These are phyloP conservation scores for Lentinus tigrinus DNA, from an alignment of 768 basidiomycete genomes.

Conservation along the genomic window DNA sequence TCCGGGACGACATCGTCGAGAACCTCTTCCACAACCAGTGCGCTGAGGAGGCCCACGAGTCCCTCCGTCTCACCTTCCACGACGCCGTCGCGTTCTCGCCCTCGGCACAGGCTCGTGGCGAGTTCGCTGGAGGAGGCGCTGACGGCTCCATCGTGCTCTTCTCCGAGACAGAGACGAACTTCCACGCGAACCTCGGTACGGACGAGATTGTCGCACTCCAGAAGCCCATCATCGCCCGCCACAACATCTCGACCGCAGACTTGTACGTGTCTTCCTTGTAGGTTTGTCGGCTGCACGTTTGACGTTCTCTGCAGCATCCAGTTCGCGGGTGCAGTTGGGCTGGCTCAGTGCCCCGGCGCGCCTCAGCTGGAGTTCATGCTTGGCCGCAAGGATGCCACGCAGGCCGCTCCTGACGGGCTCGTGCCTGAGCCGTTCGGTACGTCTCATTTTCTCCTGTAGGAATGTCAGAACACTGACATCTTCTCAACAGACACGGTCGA, in stretches of 20 bases:
- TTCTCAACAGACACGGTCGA: slow-evolving; percentile 15
- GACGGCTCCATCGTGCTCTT: slow-evolving; percentile 52
- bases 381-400: slow-evolving; percentile 25
- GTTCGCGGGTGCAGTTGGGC: slow-evolving; percentile 33
- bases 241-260: slow-evolving; percentile 43
- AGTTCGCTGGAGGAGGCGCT: slow-evolving; percentile 29
- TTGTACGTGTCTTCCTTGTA: slow-evolving; percentile 35
- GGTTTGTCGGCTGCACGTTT: not conserved
- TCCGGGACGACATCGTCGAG: slow-evolving; percentile 30
- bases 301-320: slow-evolving; percentile 27
- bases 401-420: slow-evolving; percentile 15
- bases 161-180: slow-evolving; percentile 39
- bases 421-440: slow-evolving; percentile 19
- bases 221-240: slow-evolving; percentile 32
- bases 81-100: slow-evolving; percentile 22
- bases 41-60: slow-evolving; percentile 27
- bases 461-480: not conserved
- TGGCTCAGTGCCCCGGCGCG: slow-evolving; percentile 37
- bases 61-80: slow-evolving; percentile 29
- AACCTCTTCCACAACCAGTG: slow-evolving; percentile 30
- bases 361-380: slow-evolving; percentile 35
- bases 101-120: slow-evolving; percentile 21
- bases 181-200: slow-evolving; percentile 42
- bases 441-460: not conserved
- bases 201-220: slow-evolving; percentile 41